Conservation (phyloP, 2,329 filamentous ascomycete species). For the Rhinocladiella mackenziei region DNA sequence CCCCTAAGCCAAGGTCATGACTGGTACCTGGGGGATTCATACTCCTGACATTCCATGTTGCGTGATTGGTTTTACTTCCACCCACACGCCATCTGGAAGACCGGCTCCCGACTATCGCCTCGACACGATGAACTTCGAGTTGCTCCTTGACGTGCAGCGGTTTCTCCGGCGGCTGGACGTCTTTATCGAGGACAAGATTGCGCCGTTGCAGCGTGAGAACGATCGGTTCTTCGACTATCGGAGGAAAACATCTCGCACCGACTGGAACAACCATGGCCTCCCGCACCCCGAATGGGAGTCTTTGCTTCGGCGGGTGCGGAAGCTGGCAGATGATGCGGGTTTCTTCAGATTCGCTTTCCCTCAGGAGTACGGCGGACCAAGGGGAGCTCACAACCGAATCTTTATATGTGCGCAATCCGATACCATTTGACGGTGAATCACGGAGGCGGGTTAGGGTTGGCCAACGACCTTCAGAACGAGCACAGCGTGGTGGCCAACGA, state of each 20-base stretch:
- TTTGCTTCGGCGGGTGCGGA: slow-evolving; percentile 48
- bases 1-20: too few species aligned
- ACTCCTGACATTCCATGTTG: too few species aligned
- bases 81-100: too few species aligned
- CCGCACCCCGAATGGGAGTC: slow-evolving; percentile 58
- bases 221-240: slow-evolving; percentile 63
- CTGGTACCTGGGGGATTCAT: too few species aligned
- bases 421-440: slow-evolving; percentile 56
- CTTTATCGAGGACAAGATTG: slow-evolving; percentile 55
- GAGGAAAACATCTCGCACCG: slow-evolving; percentile 58
- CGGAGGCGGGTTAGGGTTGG: slow-evolving; percentile 53
- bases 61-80: too few species aligned
- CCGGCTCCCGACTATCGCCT: too few species aligned
- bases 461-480: slow-evolving; percentile 63
- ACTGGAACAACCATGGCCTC: slow-evolving; percentile 56
- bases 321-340: slow-evolving; percentile 55
- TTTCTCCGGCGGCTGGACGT: slow-evolving; percentile 51
- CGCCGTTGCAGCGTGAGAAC: slow-evolving; percentile 57
- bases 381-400: slow-evolving; percentile 49
- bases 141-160: slow-evolving; percentile 48
- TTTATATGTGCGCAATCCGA: slow-evolving; percentile 61
- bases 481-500: slow-evolving; percentile 61
- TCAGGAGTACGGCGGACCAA: slow-evolving; percentile 52
- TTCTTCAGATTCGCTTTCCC: slow-evolving; percentile 60
- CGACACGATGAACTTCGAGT: slow-evolving; percentile 51